phyloP scores from a whole-genome alignment of 1,284 basidiomycete species.

The Hortiboletus rubellus region DNA sequence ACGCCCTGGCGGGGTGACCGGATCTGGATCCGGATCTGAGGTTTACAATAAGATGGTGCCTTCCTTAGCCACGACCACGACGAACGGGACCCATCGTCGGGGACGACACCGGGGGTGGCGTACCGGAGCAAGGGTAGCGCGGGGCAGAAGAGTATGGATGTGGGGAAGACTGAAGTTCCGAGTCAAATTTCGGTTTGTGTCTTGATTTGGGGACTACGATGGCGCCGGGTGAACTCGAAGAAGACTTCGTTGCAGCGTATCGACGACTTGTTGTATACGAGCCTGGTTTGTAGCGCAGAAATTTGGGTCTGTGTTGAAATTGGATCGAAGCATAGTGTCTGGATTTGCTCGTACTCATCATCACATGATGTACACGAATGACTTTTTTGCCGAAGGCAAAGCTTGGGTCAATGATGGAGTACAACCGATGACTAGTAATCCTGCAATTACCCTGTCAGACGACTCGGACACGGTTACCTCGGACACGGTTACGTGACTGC shows the following conservation, averaged over 20 bases:
- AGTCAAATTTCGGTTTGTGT: slow-evolving; percentile 49
- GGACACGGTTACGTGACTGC: no score
- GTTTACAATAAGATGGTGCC: neutral
- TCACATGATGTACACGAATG: no score
- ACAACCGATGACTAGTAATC: no score
- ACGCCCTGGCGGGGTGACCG: no score
- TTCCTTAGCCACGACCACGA: neutral
- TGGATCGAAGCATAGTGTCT: no score
- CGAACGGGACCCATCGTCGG: slow-evolving; percentile 16
- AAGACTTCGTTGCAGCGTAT: neutral
- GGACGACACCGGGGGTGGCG: neutral
- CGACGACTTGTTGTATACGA: neutral
- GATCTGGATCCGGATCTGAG: slow-evolving; percentile 3
- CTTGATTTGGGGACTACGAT: slow-evolving; percentile 6
- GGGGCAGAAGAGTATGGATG: slow-evolving; percentile 33
- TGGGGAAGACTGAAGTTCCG: slow-evolving; percentile 43
- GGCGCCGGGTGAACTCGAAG: slow-evolving; percentile 19
- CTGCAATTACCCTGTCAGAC: no score
- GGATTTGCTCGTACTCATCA: no score
- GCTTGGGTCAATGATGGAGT: no score
- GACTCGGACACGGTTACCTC: no score
- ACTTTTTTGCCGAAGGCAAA: no score
- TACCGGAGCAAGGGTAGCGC: slow-evolving; percentile 20
- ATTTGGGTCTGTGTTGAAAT: no score
- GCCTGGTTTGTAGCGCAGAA: no score